A percentile compares a stretch with the other conserved stretches of the same genome.
Evolutionary conservation across 2,329 filamentous ascomycete species (phyloP).

Genomic region (Mycosphaerella sp.): DNA sequence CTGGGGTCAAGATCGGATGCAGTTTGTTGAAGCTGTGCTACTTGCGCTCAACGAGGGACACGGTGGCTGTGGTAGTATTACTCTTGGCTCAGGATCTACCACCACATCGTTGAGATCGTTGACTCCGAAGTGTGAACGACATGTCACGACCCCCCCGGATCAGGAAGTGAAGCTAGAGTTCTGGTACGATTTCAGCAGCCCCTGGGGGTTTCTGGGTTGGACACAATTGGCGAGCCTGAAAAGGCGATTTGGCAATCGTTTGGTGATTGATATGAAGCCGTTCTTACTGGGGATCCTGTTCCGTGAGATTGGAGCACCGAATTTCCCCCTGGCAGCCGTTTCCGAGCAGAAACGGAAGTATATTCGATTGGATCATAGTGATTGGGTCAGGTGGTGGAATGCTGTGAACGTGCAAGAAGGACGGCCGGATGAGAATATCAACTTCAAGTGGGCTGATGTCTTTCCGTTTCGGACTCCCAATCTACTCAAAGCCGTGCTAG

Average conservation of each 20-base stretch:
- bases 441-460: slow-evolving; percentile 23
- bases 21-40: slow-evolving; percentile 22
- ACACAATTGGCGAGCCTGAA: slow-evolving; percentile 19
- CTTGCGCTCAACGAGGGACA: slow-evolving; percentile 13
- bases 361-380: slow-evolving; percentile 17
- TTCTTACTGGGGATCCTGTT: slow-evolving; percentile 25
- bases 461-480: slow-evolving; percentile 23
- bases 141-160: slow-evolving; percentile 7
- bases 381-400: slow-evolving; percentile 26
- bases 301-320: slow-evolving; percentile 23
- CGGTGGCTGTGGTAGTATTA: slow-evolving; percentile 5
- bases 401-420: slow-evolving; percentile 21
- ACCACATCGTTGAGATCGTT: slow-evolving; percentile 12
- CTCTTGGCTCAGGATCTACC: slow-evolving; percentile 7
- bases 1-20: slow-evolving; percentile 26
- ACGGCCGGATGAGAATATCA: slow-evolving; percentile 16
- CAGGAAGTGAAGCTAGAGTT: slow-evolving; percentile 23
- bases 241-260: slow-evolving; percentile 16
- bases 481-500: slow-evolving; percentile 18
- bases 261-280: slow-evolving; percentile 23
- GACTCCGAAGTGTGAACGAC: slow-evolving; percentile 7
- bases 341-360: slow-evolving; percentile 23
- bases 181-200: slow-evolving; percentile 24
- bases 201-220: slow-evolving; percentile 23
- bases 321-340: slow-evolving; percentile 17